Evolutionary conservation across 2,329 filamentous ascomycete species (phyloP), one percentile per base, ranked within the genome.

Genomic region (Emmonsia crescens): DNA sequence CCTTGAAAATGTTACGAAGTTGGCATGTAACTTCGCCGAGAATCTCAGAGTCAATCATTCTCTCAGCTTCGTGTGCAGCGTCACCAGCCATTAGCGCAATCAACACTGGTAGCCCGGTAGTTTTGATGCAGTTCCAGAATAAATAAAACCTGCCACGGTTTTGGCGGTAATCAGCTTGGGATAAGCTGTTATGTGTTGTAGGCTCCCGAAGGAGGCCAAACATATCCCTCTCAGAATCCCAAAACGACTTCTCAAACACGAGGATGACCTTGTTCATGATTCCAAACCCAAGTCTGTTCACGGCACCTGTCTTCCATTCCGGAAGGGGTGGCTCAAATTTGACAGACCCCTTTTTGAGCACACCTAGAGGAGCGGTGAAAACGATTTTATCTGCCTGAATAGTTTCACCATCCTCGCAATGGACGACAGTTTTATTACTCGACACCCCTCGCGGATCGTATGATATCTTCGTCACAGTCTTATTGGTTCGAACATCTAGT

Each of bases 1-100:
- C 68, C 61, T 79, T 81, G 70, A 96, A 96, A 54, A 96, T 85
- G 66, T 85, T 85, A 51, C 86, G 84, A 24, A 97, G 79, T 42
- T 95, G 85, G 10, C 83, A 80, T 1, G 89, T 92, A 42, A 94
- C 92, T 73, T 97, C 93, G 4, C 80, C 76, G 49, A 97, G 80
- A 6, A 99, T 84, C 48, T 85, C 83, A 46, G 88, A 83, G 67
- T 96, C 89, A 59, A 85, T 83, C 1, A 86, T 85, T 59, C 80
- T 80, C 74, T 99, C 95, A 0, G 91, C 91, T 65, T 96, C 89
- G 67, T 91, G 89, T 19, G 92, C 94, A 24, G 95, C 90, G 68
- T 96, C 90, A 27, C 94, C 94, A 57, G 93, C 93, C 93, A 99
- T 96, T 33, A 99, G 82, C 9, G 91, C 94, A 64, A 97, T 85